Evolutionary conservation across 2,329 filamentous ascomycete species (phyloP).

Genomic region (Metarhizium album): DNA sequence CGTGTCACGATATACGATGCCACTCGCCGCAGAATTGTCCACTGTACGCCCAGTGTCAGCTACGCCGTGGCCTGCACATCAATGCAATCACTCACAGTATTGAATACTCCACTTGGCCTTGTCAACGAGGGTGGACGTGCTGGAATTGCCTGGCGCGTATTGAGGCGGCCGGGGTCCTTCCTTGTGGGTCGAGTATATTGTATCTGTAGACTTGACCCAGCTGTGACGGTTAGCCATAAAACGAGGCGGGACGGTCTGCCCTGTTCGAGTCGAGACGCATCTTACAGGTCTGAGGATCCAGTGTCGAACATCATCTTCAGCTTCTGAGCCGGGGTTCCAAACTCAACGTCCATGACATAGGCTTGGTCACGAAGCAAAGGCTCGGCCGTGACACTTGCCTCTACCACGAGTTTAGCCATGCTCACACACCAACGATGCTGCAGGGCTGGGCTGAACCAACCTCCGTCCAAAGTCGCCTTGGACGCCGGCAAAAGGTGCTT

Average conservation of each 20-base stretch:
- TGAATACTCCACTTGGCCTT: slow-evolving; percentile 37
- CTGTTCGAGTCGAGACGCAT: slow-evolving; percentile 13
- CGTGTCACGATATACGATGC: slow-evolving; percentile 40
- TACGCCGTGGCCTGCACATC: background rate
- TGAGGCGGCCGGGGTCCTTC: slow-evolving; percentile 25
- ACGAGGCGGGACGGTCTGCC: background rate
- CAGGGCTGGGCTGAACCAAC: slow-evolving; percentile 11
- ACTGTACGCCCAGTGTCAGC: slow-evolving; percentile 17
- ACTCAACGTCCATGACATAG: slow-evolving; percentile 31
- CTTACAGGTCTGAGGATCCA: slow-evolving; percentile 52
- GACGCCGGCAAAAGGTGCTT: slow-evolving; percentile 11
- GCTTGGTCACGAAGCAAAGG: slow-evolving; percentile 30
- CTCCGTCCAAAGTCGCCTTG: slow-evolving; percentile 19
- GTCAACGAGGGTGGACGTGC: slow-evolving; percentile 28
- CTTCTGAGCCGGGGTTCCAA: slow-evolving; percentile 38
- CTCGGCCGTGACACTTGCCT: slow-evolving; percentile 18
- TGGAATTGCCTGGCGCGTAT: slow-evolving; percentile 35
- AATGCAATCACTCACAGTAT: slow-evolving; percentile 29
- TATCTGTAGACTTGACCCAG: slow-evolving; percentile 45
- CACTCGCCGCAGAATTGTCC: slow-evolving; percentile 33
- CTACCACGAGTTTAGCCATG: slow-evolving; percentile 1
- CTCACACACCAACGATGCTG: background rate
- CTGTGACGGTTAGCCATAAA: slow-evolving; percentile 19
- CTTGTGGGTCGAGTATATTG: slow-evolving; percentile 22
- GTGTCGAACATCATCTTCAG: slow-evolving; percentile 41